These are phyloP conservation scores for Pleurotus djamor DNA, from an alignment of 768 basidiomycete genomes.

Conservation along the genomic window DNA sequence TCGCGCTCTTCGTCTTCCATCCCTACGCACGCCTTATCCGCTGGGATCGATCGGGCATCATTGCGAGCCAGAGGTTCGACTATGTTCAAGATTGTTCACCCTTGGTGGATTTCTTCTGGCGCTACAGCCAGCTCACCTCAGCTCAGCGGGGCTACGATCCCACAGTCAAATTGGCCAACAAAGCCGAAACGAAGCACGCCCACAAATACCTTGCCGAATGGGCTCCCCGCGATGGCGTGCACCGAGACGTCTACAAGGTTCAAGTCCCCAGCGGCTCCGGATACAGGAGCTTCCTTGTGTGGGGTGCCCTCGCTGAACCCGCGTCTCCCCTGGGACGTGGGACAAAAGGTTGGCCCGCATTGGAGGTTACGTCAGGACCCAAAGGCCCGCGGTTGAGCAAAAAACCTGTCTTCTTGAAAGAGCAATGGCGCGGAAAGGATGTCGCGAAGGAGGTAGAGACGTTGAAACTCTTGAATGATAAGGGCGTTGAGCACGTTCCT, in stretches of 20 bases:
- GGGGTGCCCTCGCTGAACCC: constrained; percentile 7
- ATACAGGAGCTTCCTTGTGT: not conserved
- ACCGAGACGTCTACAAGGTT: not conserved
- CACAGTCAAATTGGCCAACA: not conserved
- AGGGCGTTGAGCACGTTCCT: constrained; percentile 19
- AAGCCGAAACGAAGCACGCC: not conserved
- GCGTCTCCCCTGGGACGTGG: constrained; percentile 2
- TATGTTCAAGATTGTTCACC: constrained; percentile 7
- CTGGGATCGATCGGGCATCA: constrained; percentile 26
- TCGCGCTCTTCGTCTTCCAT: constrained; percentile 22
- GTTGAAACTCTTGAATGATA: constrained; percentile 10
- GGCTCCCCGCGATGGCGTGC: not conserved
- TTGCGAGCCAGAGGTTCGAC: constrained; percentile 24
- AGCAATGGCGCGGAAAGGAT: constrained; percentile 18
- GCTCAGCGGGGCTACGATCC: not conserved
- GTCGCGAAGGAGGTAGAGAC: constrained; percentile 15
- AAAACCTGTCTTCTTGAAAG: constrained; percentile 23
- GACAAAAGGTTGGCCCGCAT: constrained; percentile 16
- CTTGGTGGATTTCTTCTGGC: constrained; percentile 21
- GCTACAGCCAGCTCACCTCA: constrained; percentile 7
- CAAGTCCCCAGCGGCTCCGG: not conserved
- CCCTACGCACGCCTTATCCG: constrained; percentile 23
- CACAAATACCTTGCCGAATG: not conserved
- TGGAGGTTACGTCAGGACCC: no score
- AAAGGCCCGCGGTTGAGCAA: no score